Conservation (phyloP, 2,329 filamentous ascomycete species). For the Arthrobotrys conoides region DNA sequence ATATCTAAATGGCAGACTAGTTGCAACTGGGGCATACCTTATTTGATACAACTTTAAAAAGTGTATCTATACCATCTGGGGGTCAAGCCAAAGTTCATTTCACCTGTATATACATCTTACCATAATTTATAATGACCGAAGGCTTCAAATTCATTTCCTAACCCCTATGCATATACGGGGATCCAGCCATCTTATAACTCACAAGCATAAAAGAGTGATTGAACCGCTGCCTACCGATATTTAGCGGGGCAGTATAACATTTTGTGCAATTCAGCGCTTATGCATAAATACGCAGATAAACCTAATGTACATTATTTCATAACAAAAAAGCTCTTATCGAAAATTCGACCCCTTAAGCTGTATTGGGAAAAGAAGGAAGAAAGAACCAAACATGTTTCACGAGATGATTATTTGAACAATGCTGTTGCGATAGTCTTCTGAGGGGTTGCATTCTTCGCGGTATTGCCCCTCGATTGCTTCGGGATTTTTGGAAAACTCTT, state of each 20-base stretch:
- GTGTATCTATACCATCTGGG: not conserved
- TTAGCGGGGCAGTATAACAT: not conserved
- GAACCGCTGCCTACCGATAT: not conserved
- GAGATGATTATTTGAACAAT: constrained; percentile 6
- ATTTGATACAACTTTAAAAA: not conserved
- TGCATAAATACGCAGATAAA: constrained; percentile 16
- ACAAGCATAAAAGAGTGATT: not conserved
- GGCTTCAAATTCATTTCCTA: not conserved
- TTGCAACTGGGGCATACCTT: not conserved
- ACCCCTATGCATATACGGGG: not conserved
- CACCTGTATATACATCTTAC: constrained; percentile 15
- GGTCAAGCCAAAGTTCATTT: not conserved
- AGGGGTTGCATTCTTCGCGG: not conserved
- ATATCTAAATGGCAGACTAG: constrained; percentile 6
- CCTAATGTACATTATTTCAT: constrained; percentile 23
- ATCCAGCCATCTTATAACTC: too few species aligned
- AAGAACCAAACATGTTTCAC: not conserved
- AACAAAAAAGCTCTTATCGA: constrained; percentile 7
- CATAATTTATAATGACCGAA: constrained; percentile 2
- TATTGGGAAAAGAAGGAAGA: not conserved
- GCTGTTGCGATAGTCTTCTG: not conserved
- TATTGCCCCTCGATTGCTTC: not conserved
- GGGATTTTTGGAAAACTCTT: not conserved
- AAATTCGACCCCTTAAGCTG: constrained; percentile 6
- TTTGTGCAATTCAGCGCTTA: constrained; percentile 15